Evolutionary conservation across 331 rosid species (phyloP), one percentile per base, ranked within the genome.

Genomic region (Ulmus americana): DNA sequence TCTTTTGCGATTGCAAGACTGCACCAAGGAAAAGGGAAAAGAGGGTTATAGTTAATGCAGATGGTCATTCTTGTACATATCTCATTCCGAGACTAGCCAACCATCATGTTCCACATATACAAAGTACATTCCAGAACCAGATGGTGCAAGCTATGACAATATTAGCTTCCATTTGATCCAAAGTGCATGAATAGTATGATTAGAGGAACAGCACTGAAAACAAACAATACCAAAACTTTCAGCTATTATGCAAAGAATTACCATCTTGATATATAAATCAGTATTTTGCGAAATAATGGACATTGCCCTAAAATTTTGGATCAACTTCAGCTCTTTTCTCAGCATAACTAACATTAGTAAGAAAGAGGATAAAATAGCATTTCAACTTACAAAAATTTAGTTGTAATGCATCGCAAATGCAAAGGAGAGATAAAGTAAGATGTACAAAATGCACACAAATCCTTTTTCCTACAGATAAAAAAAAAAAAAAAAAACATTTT

Each of bases 1-100:
- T 90, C 97, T 70, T 90, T 85, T 53, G 96, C 97, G 54, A 91
- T 91, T 5, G 97, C 97, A 71, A 91, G 88, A 79, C 97, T 91
- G 89, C 79, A 61, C 51, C 39, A 43, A 56, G 46, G 57, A 12
- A 48, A 14, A 43, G 60, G 6, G 63, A 54, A 8, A 39, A 43
- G 11, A 74, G 42, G 51, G 45, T 22, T 35, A 3, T 57, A 53
- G 45, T 54, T 13, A 39, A 61, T 22, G 0, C 63, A 59, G 63
- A 10, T 40, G 13, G 42, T 14, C 41, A 55, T 10, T 52, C 38
- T 46, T 8, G 9, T 46, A 46, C 51, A 46, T 46, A 10, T 46
- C n/a, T 8, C 51, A 46, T 5, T 46, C 9, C 9, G 7, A 8
- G 35, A 14, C 28, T 20, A 52, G 35, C 22, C 28, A 12, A 16